Evolutionary conservation across 805 yeast species (phyloP).

Genomic region (Myxozyma monticola): DNA sequence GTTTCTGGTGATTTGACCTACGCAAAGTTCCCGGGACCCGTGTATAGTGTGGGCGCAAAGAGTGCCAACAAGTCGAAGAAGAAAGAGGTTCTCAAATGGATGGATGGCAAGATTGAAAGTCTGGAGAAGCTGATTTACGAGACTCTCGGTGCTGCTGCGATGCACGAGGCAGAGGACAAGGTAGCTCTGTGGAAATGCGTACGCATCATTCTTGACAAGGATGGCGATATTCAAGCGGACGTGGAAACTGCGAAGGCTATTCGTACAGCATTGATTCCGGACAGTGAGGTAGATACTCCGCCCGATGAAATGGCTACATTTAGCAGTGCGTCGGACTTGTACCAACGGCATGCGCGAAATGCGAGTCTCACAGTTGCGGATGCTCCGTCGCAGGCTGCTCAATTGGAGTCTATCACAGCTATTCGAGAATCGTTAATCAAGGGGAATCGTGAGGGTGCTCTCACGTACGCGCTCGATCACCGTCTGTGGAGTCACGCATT

Average conservation of each 20-base stretch:
- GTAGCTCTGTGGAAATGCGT: conserved; percentile 41
- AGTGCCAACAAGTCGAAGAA: conserved; percentile 52
- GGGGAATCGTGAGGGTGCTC: conserved; percentile 69
- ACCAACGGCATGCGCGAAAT: conserved; percentile 23
- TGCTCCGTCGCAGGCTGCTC: conserved; percentile 4
- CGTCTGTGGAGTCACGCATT: conserved; percentile 79
- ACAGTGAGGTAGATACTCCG: conserved; percentile 14
- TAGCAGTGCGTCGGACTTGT: conserved; percentile 35
- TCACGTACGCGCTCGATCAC: conserved; percentile 58
- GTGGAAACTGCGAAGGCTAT: conserved; percentile 23
- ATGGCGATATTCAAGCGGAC: conserved; percentile 14
- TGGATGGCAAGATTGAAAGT: conserved; percentile 43
- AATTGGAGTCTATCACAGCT: conserved; percentile 33
- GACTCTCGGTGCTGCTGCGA: conserved; percentile 30
- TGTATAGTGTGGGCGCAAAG: conserved; percentile 45
- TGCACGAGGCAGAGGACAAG: conserved; percentile 35
- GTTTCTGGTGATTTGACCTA: conserved; percentile 35
- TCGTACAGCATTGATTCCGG: conserved; percentile 30
- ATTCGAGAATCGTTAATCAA: conserved; percentile 48
- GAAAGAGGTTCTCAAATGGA: conserved; percentile 72
- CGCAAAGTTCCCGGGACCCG: conserved; percentile 66
- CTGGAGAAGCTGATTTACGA: conserved; percentile 32
- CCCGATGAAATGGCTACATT: conserved; percentile 25
- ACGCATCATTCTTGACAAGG: conserved; percentile 35
- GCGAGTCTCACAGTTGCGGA: conserved; percentile 1